Evolutionary conservation across 2,329 filamentous ascomycete genomes (phyloP).

Genomic region (Neobulgaria alba): DNA sequence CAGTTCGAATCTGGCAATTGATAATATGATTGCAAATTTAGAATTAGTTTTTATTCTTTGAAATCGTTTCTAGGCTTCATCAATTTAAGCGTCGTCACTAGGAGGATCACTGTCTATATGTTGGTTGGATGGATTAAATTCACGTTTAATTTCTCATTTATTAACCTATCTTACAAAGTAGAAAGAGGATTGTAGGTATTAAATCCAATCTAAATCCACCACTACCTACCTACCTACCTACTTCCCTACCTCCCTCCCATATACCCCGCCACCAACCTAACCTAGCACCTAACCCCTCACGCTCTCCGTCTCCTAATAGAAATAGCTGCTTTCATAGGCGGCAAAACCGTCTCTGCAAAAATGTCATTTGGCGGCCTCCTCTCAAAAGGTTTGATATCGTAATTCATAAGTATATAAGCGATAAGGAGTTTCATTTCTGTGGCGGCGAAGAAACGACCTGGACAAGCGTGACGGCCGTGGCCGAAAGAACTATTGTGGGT

Average conservation of each 20-base stretch:
- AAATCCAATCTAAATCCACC: too few relatives aligned
- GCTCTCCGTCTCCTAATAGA: slow-evolving; percentile 9
- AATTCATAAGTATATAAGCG: slow-evolving; percentile 15
- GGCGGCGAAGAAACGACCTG: slow-evolving; percentile 15
- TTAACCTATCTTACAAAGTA: too few relatives aligned
- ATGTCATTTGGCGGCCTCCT: slow-evolving; percentile 8
- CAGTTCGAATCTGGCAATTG: too few relatives aligned
- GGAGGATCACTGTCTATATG: too few relatives aligned
- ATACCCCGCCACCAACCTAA: not conserved
- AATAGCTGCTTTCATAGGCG: slow-evolving; percentile 14
- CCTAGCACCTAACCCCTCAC: not conserved
- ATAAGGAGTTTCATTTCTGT: slow-evolving; percentile 16
- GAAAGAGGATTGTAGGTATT: too few relatives aligned
- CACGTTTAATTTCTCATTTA: too few relatives aligned
- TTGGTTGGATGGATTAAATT: too few relatives aligned
- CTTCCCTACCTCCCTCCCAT: not conserved
- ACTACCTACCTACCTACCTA: not conserved
- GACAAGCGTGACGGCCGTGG: slow-evolving; percentile 17
- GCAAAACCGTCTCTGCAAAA: slow-evolving; percentile 10
- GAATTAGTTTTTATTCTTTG: too few relatives aligned
- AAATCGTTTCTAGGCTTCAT: too few relatives aligned
- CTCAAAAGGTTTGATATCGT: slow-evolving; percentile 12
- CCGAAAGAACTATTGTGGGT: slow-evolving; percentile 8
- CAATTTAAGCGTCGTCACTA: too few relatives aligned
- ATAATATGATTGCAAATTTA: too few relatives aligned